A percentile compares a stretch with the other conserved stretches of the same genome.
phyloP scores from a whole-genome alignment of 805 yeast species.

The Jamesozyma rosinii region DNA sequence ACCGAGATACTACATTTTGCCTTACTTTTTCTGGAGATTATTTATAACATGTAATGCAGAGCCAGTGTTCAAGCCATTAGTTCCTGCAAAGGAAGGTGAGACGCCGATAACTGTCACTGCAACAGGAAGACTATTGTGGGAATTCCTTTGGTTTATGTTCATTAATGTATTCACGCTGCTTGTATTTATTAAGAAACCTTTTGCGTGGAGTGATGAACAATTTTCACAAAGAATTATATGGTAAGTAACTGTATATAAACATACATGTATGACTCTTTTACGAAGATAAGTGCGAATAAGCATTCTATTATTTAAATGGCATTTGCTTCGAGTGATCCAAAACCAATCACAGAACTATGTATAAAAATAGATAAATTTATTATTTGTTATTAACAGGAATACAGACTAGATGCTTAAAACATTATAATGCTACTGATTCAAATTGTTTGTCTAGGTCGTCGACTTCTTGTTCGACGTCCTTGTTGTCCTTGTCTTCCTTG shows the following conservation, averaged over 20 bases:
- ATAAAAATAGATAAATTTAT: too few relatives aligned
- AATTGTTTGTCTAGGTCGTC: constrained; percentile 19
- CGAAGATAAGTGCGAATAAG: neutral
- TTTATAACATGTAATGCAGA: constrained; percentile 36
- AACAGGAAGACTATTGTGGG: constrained; percentile 38
- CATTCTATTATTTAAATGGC: too few relatives aligned
- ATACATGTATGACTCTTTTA: neutral
- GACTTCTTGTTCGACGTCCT: constrained; percentile 9
- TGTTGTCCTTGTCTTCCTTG: neutral
- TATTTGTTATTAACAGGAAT: too few relatives aligned
- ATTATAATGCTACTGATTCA: constrained; percentile 26
- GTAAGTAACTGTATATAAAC: constrained; percentile 33
- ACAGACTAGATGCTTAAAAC: too few relatives aligned
- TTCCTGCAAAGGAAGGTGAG: constrained; percentile 11
- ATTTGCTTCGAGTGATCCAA: too few relatives aligned
- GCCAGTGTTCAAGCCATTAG: constrained; percentile 22
- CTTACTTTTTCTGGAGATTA: constrained; percentile 67
- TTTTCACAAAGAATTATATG: constrained; percentile 75
- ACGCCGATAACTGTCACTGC: constrained; percentile 16
- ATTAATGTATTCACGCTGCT: constrained; percentile 45
- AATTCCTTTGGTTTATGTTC: constrained; percentile 51
- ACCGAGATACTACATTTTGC: constrained; percentile 84
- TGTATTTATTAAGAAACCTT: constrained; percentile 53
- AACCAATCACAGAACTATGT: too few relatives aligned
- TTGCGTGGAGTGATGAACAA: constrained; percentile 58